Evolutionary conservation across 805 yeast genomes (phyloP).

Genomic region (Lipomyces sp.): DNA sequence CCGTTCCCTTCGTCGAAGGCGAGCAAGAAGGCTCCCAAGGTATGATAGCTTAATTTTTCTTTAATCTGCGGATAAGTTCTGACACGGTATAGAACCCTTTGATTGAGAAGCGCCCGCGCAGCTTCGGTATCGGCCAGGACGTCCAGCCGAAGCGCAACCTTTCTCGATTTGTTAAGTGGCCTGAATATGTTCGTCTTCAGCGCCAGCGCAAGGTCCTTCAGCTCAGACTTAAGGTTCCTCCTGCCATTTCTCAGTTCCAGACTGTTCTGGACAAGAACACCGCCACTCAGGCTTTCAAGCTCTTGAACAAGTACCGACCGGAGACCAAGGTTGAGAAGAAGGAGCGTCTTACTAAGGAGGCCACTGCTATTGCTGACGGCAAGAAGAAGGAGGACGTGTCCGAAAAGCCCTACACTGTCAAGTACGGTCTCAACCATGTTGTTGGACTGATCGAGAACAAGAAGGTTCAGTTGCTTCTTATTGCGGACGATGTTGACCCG

Average conservation of each 20-base stretch:
- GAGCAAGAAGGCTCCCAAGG: slow-evolving; percentile 45
- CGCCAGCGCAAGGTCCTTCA: slow-evolving; percentile 97
- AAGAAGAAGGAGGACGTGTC: slow-evolving; percentile 95
- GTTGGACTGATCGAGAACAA: slow-evolving; percentile 96
- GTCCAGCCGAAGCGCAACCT: slow-evolving; percentile 93
- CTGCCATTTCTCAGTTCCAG: slow-evolving; percentile 96
- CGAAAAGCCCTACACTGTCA: slow-evolving; percentile 93
- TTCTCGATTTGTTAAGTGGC: slow-evolving; percentile 98
- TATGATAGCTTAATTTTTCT: slow-evolving; percentile 15
- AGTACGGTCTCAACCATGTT: slow-evolving; percentile 99
- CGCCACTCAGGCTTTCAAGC: slow-evolving; percentile 94
- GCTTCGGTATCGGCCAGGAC: slow-evolving; percentile 95
- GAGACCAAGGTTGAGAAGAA: slow-evolving; percentile 97
- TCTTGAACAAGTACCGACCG: slow-evolving; percentile 98
- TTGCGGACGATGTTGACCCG: slow-evolving; percentile 99
- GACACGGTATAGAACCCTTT: slow-evolving; percentile 64
- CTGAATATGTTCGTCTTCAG: slow-evolving; percentile 96
- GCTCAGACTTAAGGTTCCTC: slow-evolving; percentile 98
- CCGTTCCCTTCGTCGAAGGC: slow-evolving; percentile 81
- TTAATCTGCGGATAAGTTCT: neutral
- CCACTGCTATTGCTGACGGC: slow-evolving; percentile 98
- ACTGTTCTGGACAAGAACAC: slow-evolving; percentile 97
- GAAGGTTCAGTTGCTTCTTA: slow-evolving; percentile 95
- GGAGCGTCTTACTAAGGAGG: slow-evolving; percentile 98
- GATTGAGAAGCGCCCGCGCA: slow-evolving; percentile 83